Evolutionary conservation across 805 yeast genomes (phyloP).

Genomic region (Yarrowia deformans): DNA sequence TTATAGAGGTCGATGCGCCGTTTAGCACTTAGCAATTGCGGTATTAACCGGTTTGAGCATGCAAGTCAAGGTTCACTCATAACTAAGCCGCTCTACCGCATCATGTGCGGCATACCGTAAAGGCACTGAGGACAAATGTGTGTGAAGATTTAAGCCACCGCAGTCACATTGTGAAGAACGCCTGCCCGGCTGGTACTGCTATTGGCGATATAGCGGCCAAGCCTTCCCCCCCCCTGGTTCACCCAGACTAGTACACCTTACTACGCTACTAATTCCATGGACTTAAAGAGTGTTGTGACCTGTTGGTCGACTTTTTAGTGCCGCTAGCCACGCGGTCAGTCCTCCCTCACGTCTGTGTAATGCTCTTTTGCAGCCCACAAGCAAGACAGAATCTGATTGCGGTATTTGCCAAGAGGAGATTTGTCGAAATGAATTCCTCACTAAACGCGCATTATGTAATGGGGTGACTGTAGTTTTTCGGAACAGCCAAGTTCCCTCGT

Average conservation of each 20-base stretch:
- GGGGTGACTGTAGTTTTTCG: not conserved
- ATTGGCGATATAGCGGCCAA: not conserved
- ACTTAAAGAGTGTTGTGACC: conserved; percentile 23
- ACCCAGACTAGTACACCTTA: not conserved
- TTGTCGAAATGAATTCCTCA: conserved; percentile 6
- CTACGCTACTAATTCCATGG: conserved; percentile 32
- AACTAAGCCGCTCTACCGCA: conserved; percentile 36
- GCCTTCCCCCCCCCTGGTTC: conserved; percentile 1
- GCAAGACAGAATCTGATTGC: conserved; percentile 33
- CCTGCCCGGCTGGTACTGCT: too few species aligned
- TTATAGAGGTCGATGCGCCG: conserved; percentile 33
- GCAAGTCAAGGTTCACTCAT: conserved; percentile 17
- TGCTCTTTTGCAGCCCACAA: conserved; percentile 31
- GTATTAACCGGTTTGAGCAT: conserved; percentile 21
- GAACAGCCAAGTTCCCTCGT: not conserved
- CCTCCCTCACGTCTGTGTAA: conserved; percentile 16
- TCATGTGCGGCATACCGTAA: conserved; percentile 29
- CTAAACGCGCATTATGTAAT: too few species aligned
- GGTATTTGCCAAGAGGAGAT: conserved; percentile 31
- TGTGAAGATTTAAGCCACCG: not conserved
- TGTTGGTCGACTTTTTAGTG: conserved; percentile 22
- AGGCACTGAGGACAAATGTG: not conserved
- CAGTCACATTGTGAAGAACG: not conserved
- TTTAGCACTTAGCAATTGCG: conserved; percentile 35
- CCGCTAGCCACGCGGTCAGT: conserved; percentile 34